phyloP scores from a whole-genome alignment of 177 flowering plant genomes.

The Vitis hybrid region DNA sequence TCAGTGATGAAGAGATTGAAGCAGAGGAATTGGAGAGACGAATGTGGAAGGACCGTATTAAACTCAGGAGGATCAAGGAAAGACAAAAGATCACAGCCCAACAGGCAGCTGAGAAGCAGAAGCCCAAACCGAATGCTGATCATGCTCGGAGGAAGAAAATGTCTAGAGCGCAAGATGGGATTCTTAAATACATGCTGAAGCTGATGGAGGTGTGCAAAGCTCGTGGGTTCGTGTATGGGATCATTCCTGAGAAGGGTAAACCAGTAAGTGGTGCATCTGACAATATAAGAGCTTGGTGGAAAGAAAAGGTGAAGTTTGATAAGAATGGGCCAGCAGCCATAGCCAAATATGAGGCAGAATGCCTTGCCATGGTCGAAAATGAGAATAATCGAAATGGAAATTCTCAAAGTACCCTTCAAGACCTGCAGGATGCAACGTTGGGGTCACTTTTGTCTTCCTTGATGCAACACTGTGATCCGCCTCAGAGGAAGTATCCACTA shows the following conservation, averaged over 20 bases:
- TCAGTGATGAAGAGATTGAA: slow-evolving; percentile 87
- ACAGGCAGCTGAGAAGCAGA: slow-evolving; percentile 63
- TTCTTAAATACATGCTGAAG: slow-evolving; percentile 77
- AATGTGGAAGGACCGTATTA: slow-evolving; percentile 89
- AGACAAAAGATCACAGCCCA: slow-evolving; percentile 56
- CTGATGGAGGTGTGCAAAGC: slow-evolving; percentile 85
- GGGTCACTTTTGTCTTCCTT: slow-evolving; percentile 74
- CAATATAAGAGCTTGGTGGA: slow-evolving; percentile 83
- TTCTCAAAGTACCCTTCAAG: slow-evolving; percentile 50
- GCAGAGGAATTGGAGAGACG: slow-evolving; percentile 74
- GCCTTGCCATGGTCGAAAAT: slow-evolving; percentile 38
- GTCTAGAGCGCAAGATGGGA: slow-evolving; percentile 84
- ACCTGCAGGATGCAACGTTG: slow-evolving; percentile 74
- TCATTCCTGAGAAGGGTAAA: slow-evolving; percentile 81
- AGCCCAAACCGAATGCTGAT: slow-evolving; percentile 57
- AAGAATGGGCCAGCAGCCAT: slow-evolving; percentile 85
- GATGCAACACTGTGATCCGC: slow-evolving; percentile 85
- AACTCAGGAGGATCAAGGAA: slow-evolving; percentile 71
- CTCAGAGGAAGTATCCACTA: slow-evolving; percentile 70
- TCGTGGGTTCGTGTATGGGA: slow-evolving; percentile 76
- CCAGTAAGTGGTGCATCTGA: slow-evolving; percentile 81
- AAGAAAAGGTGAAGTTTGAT: slow-evolving; percentile 79
- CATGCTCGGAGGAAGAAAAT: slow-evolving; percentile 80
- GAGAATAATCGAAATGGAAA: slow-evolving; percentile 33
- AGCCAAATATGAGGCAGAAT: slow-evolving; percentile 62